These are phyloP conservation scores for Clarireedia sp. DNA, from an alignment of 2,329 filamentous ascomycete species.

Conservation along the genomic window DNA sequence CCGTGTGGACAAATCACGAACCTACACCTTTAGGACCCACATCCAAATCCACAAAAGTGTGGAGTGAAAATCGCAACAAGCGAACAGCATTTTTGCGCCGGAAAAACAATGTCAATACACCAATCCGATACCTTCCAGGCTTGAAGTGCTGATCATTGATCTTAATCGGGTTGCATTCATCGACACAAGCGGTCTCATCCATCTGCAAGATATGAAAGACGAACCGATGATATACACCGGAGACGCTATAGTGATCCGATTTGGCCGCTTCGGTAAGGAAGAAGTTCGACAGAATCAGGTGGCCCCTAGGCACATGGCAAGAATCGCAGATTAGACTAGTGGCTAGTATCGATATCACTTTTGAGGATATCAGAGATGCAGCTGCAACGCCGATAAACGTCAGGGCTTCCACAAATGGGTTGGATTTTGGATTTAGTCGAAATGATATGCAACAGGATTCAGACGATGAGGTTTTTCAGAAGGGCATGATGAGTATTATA, in stretches of 20 bases:
- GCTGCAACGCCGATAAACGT: background rate
- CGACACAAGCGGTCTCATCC: slow-evolving; percentile 13
- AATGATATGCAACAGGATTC: slow-evolving; percentile 1
- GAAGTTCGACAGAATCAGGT: slow-evolving; percentile 11
- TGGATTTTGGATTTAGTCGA: background rate
- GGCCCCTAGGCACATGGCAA: background rate
- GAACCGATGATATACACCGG: slow-evolving; percentile 13
- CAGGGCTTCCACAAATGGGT: background rate
- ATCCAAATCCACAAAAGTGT: background rate
- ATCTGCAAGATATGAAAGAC: slow-evolving; percentile 10
- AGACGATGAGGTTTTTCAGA: background rate
- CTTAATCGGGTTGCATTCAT: slow-evolving; percentile 15
- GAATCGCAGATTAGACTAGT: slow-evolving; percentile 6
- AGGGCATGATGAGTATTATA: background rate
- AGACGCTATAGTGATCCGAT: slow-evolving; percentile 15
- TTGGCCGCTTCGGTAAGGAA: slow-evolving; percentile 12
- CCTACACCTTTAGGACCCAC: background rate
- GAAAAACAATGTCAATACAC: slow-evolving; percentile 6
- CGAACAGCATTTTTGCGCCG: background rate
- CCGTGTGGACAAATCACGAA: background rate
- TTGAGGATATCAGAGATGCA: slow-evolving; percentile 2
- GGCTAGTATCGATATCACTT: background rate
- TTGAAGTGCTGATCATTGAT: slow-evolving; percentile 16
- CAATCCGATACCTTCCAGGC: slow-evolving; percentile 7
- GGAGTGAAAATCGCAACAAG: background rate